Evolutionary conservation across 2,329 filamentous ascomycete species (phyloP), one percentile per base, ranked within the genome.

Genomic region (Akanthomyces muscarius): DNA sequence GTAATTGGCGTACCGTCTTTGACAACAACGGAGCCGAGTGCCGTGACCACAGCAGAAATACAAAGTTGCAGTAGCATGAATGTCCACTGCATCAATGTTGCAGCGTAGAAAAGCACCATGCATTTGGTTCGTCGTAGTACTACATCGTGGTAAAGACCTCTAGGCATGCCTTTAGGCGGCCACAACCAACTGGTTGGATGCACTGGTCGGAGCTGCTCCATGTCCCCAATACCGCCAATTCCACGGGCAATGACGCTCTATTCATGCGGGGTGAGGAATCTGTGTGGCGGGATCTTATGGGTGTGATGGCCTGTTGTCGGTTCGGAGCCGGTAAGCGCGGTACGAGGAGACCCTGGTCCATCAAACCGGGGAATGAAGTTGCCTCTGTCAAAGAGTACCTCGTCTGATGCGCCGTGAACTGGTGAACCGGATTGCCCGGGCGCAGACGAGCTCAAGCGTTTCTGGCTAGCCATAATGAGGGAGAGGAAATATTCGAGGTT

Each of bases 51-150:
- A 4, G 82, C 81, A 45, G 80, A 79, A 45, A 83, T 69, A 25
- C 81, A 73, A 63, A 84, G 75, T 67, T 84, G 82, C 2, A 78
- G 42, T 6, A 83, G 68, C 77, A 84, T 78, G 38, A 83, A 70
- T 16, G 70, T 52, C 80, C 79, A 83, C 48, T 78, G 76, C 42
- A 78, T 57, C 23, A 74, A 68, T 63, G 75, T 77, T n/a, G 81
- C 68, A 1, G 73, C 48, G 64, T 81, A 77, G 63, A 80, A 83
- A 45, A 75, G 71, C 66, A 78, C 77, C 44, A 75, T 76, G 66
- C 76, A 81, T 63, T 79, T 78, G 62, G 76, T 73, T 38, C 80
- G 79, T 62, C 80, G 72, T 44, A 67, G 68, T 25, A 83, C 74
- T 14, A 81, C 74, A 63, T 83, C 81, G 58, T 73, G 75, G 68